These are phyloP conservation scores for Alopecurus myosuroides DNA, from an alignment of 176 grass and related monocot genomes.

Conservation along the genomic window DNA sequence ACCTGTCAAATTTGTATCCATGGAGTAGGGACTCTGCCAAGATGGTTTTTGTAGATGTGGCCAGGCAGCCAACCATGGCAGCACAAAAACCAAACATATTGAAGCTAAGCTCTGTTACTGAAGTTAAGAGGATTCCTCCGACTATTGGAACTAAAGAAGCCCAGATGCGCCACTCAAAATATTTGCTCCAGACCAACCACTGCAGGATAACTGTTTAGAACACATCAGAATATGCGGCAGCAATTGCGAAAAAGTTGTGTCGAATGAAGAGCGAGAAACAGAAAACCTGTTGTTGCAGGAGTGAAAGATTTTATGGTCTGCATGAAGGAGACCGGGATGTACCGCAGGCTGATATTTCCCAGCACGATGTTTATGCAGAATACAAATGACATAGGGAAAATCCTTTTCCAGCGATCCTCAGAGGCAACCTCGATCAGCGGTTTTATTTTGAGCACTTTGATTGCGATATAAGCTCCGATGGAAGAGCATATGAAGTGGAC, in stretches of 20 bases:
- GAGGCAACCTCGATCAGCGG: conserved; percentile 85
- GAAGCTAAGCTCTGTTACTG: conserved; percentile 78
- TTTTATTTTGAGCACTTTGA: conserved; percentile 77
- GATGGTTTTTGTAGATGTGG: conserved; percentile 83
- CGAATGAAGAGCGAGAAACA: not conserved
- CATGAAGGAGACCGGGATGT: conserved; percentile 97
- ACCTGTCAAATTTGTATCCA: conserved; percentile 92
- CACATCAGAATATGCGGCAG: conserved; percentile 4
- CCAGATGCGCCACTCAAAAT: conserved; percentile 83
- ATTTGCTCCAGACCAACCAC: conserved; percentile 76
- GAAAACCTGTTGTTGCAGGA: conserved; percentile 88
- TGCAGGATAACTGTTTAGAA: conserved; percentile 64
- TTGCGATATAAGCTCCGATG: conserved; percentile 76
- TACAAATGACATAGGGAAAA: conserved; percentile 98
- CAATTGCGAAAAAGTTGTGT: not conserved
- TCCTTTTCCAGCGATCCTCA: conserved; percentile 89
- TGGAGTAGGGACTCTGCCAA: conserved; percentile 81
- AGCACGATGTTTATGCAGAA: conserved; percentile 98
- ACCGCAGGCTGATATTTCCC: conserved; percentile 90
- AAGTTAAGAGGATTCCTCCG: conserved; percentile 67
- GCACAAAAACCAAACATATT: conserved; percentile 73
- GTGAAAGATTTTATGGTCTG: conserved; percentile 99
- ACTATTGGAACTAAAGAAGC: conserved; percentile 73
- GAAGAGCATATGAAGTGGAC: conserved; percentile 97
- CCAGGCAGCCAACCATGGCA: conserved; percentile 74